These are phyloP conservation scores for Lobosporangium transversale DNA, from an alignment of 192 early-diverging fungal species.

Conservation along the genomic window DNA sequence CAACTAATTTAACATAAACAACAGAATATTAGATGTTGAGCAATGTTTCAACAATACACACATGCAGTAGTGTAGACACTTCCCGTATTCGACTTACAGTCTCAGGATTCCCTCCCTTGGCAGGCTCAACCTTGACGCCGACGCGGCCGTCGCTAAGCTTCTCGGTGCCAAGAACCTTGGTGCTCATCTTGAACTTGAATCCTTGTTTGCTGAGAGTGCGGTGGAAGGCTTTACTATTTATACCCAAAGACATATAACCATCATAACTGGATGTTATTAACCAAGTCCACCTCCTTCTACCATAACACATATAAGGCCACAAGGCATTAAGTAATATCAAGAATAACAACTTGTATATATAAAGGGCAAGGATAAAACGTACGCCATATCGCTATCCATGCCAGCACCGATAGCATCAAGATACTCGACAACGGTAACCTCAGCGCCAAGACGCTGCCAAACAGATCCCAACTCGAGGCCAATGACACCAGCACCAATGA, in stretches of 20 bases:
- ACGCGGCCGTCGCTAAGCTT: slow-evolving; percentile 88
- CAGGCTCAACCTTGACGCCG: slow-evolving; percentile 89
- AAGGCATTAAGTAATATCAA: no score
- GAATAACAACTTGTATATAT: no score
- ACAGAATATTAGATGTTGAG: no score
- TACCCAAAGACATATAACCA: slow-evolving; percentile 2
- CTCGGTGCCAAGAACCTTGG: slow-evolving; percentile 92
- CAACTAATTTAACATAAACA: slow-evolving; percentile 60
- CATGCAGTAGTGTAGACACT: no score
- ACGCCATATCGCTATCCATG: slow-evolving; percentile 96
- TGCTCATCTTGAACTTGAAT: slow-evolving; percentile 97
- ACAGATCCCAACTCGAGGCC: slow-evolving; percentile 99
- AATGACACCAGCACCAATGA: slow-evolving; percentile 99
- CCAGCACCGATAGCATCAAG: slow-evolving; percentile 92
- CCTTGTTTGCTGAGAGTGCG: slow-evolving; percentile 94
- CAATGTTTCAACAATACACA: no score
- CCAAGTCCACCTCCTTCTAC: no score
- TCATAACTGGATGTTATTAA: no score
- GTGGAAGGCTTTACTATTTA: slow-evolving; percentile 84
- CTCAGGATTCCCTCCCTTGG: slow-evolving; percentile 82
- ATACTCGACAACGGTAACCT: slow-evolving; percentile 97
- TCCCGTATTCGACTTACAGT: slow-evolving; percentile 69
- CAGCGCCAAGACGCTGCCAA: slow-evolving; percentile 93
- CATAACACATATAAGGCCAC: no score
- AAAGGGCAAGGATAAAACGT: slow-evolving; percentile 50